Base-by-base conservation (phyloP, 495 filamentous ascomycete species). In the Massariosphaeria phaeospora region DNA sequence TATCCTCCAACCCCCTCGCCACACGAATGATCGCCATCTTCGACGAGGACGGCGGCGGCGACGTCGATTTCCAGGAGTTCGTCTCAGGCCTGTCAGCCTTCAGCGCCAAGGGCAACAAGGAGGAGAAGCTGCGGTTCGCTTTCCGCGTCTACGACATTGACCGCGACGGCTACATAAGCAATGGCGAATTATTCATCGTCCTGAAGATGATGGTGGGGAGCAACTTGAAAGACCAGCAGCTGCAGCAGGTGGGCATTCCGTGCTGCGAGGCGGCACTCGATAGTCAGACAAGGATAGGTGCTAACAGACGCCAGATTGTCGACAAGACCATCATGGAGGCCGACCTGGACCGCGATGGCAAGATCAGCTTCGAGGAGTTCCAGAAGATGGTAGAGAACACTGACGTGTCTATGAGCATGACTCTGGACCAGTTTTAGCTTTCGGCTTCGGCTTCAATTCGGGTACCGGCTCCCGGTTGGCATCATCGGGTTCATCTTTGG, bases 301-400 rank as follows among this genome's bases (percentile, higher is more conserved):
- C 52, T 56, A 43, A 56, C 36, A 30, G 6, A 25, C 10, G 34
- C 24, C 44, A 68, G 76, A 89, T 89, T 59, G 93, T 99, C 55
- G 93, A 99, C 74, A 99, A 99, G 81, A 99, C 93, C 46, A 99
- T 99, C 67, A 97, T 97, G 93, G 93, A 99, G 75, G 94, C 93
- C 38, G 93, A 99, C 70, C 79, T 86, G 65, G 94, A 99, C 71
- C 79, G 81, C 35, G 93, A 99, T 72, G 93, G 93, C 60, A 95
- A 95, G 78, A 97, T 99, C 75, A 95, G 88, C 75, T 99, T 99
- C 65, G 90, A 96, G 75, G 93, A 99, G 77, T 99, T 99, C 72
- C 88, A 81, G 43, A 86, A 91, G 72, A 96, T 98, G 94, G 94
- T 98, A 41, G 91, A 96, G 78, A 94, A 85, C 68, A 98, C 93